Conservation (phyloP, 108 stramenopile species). For the Fistulifera pelliculosa region DNA sequence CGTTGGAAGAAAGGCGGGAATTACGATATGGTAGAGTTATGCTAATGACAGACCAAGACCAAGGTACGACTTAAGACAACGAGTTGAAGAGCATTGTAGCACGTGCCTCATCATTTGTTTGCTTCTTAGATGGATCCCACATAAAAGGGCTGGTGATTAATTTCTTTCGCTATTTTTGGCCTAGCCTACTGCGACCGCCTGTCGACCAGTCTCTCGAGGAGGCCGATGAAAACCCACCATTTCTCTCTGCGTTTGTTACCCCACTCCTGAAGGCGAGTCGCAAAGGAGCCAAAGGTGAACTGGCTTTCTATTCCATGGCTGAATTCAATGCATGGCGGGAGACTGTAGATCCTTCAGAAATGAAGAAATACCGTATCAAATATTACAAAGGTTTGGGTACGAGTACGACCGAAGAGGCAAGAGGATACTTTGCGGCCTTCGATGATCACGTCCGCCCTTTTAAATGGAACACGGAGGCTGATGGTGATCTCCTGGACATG, state of each 20-base stretch:
- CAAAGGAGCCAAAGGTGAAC: constrained; percentile 32
- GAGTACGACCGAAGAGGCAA: constrained; percentile 80
- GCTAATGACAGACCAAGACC: constrained; percentile 94
- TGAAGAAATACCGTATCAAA: constrained; percentile 69
- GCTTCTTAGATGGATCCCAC: constrained; percentile 61
- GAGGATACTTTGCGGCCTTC: constrained; percentile 79
- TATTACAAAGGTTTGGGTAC: constrained; percentile 97
- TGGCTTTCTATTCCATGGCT: constrained; percentile 77
- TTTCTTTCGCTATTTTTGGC: constrained; percentile 89
- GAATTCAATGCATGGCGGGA: constrained; percentile 80
- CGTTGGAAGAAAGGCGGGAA: constrained; percentile 40
- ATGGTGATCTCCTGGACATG: constrained; percentile 77
- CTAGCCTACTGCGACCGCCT: constrained; percentile 58
- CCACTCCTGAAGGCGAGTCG: constrained; percentile 79
- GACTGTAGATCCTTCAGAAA: constrained; percentile 22
- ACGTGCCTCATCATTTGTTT: background rate
- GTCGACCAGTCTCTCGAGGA: constrained; percentile 27
- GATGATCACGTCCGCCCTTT: constrained; percentile 62
- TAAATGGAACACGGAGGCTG: constrained; percentile 61
- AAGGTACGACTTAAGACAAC: constrained; percentile 7
- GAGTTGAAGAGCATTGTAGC: background rate
- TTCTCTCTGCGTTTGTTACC: constrained; percentile 83
- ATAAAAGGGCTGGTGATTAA: constrained; percentile 94
- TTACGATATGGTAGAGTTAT: constrained; percentile 89
- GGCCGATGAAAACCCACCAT: constrained; percentile 26